Base-by-base conservation (phyloP, 2,329 filamentous ascomycete species). In the Pseudogymnoascus sp. region DNA sequence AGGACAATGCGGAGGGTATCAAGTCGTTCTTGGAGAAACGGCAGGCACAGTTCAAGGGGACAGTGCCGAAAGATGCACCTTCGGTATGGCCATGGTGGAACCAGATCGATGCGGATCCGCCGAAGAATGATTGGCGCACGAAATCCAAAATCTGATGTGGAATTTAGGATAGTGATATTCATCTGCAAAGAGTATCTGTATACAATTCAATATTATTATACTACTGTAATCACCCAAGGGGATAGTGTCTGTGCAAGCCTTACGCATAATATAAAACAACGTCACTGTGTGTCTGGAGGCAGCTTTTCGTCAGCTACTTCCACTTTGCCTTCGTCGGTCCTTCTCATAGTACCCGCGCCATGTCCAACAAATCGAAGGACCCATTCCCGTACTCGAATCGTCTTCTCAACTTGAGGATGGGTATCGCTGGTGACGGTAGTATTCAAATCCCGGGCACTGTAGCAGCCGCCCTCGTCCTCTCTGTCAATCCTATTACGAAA, bases 341-440 rank as follows among this genome's bases (percentile, higher is more conserved):
- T 63, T 63, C 63, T 62, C 62, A 36, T 67, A 57, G 35, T 68
- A 15, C 42, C 60, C 59, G 42, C 60, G 38, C 70, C 61, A 23
- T 70, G 68, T 13, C 79, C 80, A 62, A 96, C 85, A 74, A 93
- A 95, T 38, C 80, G 78, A 64, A 86, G 74, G 8, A 91, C 84
- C 92, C 92, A 97, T 67, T 88, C 84, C 68, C 83, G 84, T 36
- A 96, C 90, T 59, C 79, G 80, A 67, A 78, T 80, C 23, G 88
- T 82, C 74, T 90, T 93, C 28, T 79, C 77, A 7, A 86, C 69
- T 70, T 90, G 83, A 17, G 80, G 80, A 65, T 81, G 74, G 10
- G 71, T 71, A 7, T 64, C 65, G n/a, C 67, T 65, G 0, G 64
- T 57, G 10, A 57, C 21, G 33, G 50, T 33, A 21, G 72, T 74